phyloP scores from a whole-genome alignment of 768 basidiomycete species.

The Candolleomyces eurysporus region DNA sequence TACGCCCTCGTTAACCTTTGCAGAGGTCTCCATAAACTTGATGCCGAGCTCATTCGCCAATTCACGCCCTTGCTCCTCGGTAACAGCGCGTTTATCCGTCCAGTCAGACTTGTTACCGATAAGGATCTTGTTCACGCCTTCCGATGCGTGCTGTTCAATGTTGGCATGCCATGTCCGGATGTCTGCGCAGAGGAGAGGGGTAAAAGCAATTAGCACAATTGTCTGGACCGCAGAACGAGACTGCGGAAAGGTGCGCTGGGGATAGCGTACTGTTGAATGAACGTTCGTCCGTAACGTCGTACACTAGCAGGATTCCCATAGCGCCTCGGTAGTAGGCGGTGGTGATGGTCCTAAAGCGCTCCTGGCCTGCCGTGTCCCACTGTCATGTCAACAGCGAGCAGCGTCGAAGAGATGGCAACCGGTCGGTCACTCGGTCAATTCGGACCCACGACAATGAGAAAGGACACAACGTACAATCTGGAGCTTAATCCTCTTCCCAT shows the following conservation, averaged over 20 bases:
- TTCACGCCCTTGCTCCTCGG: constrained; percentile 88
- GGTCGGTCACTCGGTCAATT: too few species aligned
- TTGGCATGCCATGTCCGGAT: constrained; percentile 98
- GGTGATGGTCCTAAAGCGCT: constrained; percentile 97
- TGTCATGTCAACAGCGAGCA: constrained; percentile 25
- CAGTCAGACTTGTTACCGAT: constrained; percentile 99
- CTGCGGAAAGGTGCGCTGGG: too few species aligned
- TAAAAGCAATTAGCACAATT: background rate
- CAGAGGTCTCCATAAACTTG: constrained; percentile 96
- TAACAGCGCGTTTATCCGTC: constrained; percentile 92
- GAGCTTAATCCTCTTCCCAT: constrained; percentile 97
- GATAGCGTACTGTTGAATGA: constrained; percentile 87
- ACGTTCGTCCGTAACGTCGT: constrained; percentile 92
- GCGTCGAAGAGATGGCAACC: too few species aligned
- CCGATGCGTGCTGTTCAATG: constrained; percentile 98
- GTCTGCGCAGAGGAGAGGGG: constrained; percentile 29
- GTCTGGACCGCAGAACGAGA: background rate
- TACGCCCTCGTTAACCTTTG: constrained; percentile 95
- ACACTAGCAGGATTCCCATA: constrained; percentile 98
- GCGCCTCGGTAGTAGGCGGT: constrained; percentile 99
- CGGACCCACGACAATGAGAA: background rate
- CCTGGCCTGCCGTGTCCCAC: constrained; percentile 99
- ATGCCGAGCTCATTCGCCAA: constrained; percentile 94
- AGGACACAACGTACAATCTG: constrained; percentile 74
- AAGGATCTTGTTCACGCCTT: constrained; percentile 98